These are phyloP conservation scores for Neurospora sp. DNA, from an alignment of 495 filamentous ascomycete species.

Conservation along the genomic window DNA sequence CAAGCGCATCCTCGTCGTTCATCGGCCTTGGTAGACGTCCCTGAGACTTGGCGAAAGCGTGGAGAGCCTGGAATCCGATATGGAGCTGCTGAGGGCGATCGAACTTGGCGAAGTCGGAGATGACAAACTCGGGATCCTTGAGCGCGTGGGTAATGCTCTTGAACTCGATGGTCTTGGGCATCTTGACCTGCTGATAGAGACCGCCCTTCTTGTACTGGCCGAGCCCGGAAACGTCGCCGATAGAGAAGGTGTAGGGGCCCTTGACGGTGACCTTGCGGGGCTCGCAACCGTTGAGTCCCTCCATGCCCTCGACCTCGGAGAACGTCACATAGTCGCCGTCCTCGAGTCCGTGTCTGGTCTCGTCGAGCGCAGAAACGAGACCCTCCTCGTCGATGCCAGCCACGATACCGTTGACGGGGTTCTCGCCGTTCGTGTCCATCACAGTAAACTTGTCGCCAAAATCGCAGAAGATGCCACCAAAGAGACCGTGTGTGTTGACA, in stretches of 20 bases:
- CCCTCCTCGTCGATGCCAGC: slow-evolving; percentile 82
- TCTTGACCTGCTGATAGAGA: slow-evolving; percentile 90
- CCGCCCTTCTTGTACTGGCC: slow-evolving; percentile 82
- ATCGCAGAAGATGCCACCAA: slow-evolving; percentile 94
- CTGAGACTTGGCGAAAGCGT: slow-evolving; percentile 65
- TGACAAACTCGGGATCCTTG: slow-evolving; percentile 76
- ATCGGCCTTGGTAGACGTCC: slow-evolving; percentile 70
- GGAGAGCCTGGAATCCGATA: slow-evolving; percentile 83
- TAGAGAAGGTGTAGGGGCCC: slow-evolving; percentile 93
- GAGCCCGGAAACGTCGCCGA: slow-evolving; percentile 81
- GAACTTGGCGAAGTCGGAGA: slow-evolving; percentile 96
- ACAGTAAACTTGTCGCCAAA: slow-evolving; percentile 89
- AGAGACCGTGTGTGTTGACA: slow-evolving; percentile 83
- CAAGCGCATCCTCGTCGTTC: slow-evolving; percentile 71
- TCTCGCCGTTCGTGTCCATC: slow-evolving; percentile 85
- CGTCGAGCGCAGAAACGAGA: slow-evolving; percentile 87
- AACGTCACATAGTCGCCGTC: slow-evolving; percentile 97
- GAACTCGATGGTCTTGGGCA: slow-evolving; percentile 91
- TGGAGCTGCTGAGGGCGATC: slow-evolving; percentile 89
- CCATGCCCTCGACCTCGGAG: slow-evolving; percentile 88
- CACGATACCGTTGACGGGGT: slow-evolving; percentile 77
- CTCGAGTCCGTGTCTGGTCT: slow-evolving; percentile 89
- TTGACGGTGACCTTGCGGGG: slow-evolving; percentile 88
- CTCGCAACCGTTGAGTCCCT: slow-evolving; percentile 67
- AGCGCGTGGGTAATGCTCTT: slow-evolving; percentile 64